Base-by-base conservation (phyloP, 352 stramenopile genomes). In the Pythium dissotocum region DNA sequence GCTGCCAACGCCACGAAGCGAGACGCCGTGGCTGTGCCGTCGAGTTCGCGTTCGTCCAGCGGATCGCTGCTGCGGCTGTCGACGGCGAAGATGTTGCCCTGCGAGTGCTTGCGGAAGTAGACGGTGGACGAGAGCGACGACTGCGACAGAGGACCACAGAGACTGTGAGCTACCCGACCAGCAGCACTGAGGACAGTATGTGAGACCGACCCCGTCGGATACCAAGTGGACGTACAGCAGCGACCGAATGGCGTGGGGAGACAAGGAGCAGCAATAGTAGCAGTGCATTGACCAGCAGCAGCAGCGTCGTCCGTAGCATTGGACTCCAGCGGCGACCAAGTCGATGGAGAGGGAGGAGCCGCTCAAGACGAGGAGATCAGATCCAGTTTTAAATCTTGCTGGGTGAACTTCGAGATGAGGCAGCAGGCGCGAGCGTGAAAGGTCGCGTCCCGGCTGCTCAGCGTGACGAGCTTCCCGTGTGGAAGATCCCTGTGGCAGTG, bases 1-100 rank as follows among this genome's bases (percentile, higher is more conserved):
- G 70, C 13, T 5, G 64, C 60, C 53, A 76, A 33, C n/a, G 58
- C 55, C 30, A 69, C 64, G 40, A 76, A 40, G 24, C 64, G 70
- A 16, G 64, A 14, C 1, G 54, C 57, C n/a, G 51, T 44, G 4
- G 30, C 61, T 63, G 53, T 76, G 71, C 70, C 70, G 5, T 61
- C 58, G 33, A 76, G 55, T 49, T 76, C 64, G 0, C 30, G 18
- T 28, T 76, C 67, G 1, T 13, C 9, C 1, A 28, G 55, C 16
- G 28, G 30, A n/a, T 63, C 53, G 58, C 9, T 49, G 70, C 80
- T 71, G 48, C 70, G 69, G 51, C 61, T 82, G 69, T 80, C 73
- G 63, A 87, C 75, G 38, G 80, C 35, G 44, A 87, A 83, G 69
- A 93, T 90, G 28, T 76, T 79, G 28, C 80, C 85, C 35, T 70